Percentiles rank a stretch among this genome's conserved stretches.
Evolutionary conservation across 2,329 filamentous ascomycete genomes (phyloP).

Genomic region (Fusarium odoratissimum): DNA sequence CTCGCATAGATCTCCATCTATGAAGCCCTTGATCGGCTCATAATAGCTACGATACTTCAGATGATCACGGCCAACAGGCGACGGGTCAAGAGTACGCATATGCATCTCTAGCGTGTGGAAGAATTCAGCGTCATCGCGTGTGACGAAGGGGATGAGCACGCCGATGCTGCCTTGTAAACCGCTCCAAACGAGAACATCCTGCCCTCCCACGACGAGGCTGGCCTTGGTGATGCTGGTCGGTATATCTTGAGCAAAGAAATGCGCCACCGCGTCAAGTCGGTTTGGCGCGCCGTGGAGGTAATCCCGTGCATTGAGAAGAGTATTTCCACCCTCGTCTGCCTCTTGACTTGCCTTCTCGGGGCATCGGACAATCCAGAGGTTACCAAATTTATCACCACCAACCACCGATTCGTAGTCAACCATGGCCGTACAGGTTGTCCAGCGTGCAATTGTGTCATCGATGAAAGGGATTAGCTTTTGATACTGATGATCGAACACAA

Average conservation of each 20-base stretch:
- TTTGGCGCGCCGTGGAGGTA: slow-evolving; percentile 92
- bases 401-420: slow-evolving; percentile 96
- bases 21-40: slow-evolving; percentile 92
- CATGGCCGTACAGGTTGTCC: slow-evolving; percentile 92
- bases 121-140: slow-evolving; percentile 94
- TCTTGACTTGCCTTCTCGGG: slow-evolving; percentile 87
- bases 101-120: slow-evolving; percentile 94
- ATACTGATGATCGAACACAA: no score
- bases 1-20: slow-evolving; percentile 97
- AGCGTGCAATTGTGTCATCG: no score
- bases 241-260: slow-evolving; percentile 94
- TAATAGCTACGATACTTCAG: slow-evolving; percentile 97
- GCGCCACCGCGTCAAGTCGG: slow-evolving; percentile 84
- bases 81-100: slow-evolving; percentile 85
- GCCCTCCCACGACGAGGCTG: slow-evolving; percentile 87
- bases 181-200: slow-evolving; percentile 91
- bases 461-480: no score
- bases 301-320: slow-evolving; percentile 78
- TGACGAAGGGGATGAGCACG: slow-evolving; percentile 90
- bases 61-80: slow-evolving; percentile 91
- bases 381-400: slow-evolving; percentile 97
- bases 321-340: no score
- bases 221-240: slow-evolving; percentile 91
- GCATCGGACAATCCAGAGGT: slow-evolving; percentile 91
- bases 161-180: slow-evolving; percentile 97